Evolutionary conservation across 495 filamentous ascomycete genomes (phyloP).

Genomic region (Trichoderma orchidacearum): DNA sequence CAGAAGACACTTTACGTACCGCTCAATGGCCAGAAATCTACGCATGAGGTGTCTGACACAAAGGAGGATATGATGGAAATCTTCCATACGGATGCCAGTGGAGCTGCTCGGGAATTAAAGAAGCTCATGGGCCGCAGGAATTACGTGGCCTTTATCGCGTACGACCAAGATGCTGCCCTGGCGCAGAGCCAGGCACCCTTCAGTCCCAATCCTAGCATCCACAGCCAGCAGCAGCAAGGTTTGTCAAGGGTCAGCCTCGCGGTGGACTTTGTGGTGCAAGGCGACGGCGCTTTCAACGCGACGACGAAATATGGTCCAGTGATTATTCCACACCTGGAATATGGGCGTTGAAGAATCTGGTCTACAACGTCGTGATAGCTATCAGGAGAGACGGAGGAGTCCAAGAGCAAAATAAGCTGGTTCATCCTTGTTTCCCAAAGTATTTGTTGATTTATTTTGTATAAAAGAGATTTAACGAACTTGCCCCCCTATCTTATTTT

Average conservation of each 20-base stretch:
- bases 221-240: slow-evolving; percentile 24
- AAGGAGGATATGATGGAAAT: slow-evolving; percentile 99
- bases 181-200: slow-evolving; percentile 28
- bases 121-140: slow-evolving; percentile 87
- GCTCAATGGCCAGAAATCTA: slow-evolving; percentile 73
- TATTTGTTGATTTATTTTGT: no score
- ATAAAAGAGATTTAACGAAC: neutral
- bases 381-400: neutral
- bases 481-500: neutral
- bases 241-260: slow-evolving; percentile 72
- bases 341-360: slow-evolving; percentile 37
- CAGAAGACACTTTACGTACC: slow-evolving; percentile 86
- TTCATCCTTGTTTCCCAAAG: no score
- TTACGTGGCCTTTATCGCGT: slow-evolving; percentile 88
- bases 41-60: slow-evolving; percentile 57
- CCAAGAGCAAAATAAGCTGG: no score
- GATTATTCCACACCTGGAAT: slow-evolving; percentile 84
- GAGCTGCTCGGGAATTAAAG: slow-evolving; percentile 64
- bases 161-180: slow-evolving; percentile 68
- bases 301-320: slow-evolving; percentile 97
- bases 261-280: slow-evolving; percentile 95
- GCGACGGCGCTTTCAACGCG: slow-evolving; percentile 58
- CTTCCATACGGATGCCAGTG: slow-evolving; percentile 81
- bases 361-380: neutral
- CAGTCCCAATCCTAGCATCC: slow-evolving; percentile 9